Base-by-base conservation (phyloP, 177 flowering plant species). In the Vitis hybrid region DNA sequence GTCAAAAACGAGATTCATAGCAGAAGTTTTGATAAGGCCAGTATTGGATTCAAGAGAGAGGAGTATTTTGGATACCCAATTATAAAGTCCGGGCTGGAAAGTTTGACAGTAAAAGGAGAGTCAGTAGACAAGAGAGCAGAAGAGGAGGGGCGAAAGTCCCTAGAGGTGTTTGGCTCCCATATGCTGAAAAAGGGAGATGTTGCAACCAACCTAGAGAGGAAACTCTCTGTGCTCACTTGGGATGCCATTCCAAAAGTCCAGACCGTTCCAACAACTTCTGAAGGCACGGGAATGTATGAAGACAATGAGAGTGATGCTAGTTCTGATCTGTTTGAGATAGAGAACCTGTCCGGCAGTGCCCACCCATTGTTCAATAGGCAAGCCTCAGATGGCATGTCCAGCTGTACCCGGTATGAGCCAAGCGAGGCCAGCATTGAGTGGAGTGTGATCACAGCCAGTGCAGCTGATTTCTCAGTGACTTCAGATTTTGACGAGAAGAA, bases 401-500 rank as follows among this genome's bases (percentile, higher is more conserved):
- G 75, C 58, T 76, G 75, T 72, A 66, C 80, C 17, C 34, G 26
- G 19, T 82, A 84, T 71, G 89, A 69, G 13, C 87, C 89, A 14
- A 86, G 85, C 30, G 91, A 86, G 72, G 78, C 89, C 12, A 93
- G 97, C 75, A 86, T 89, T n/a, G 91, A 87, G 51, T 88, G 94
- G 97, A 93, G 92, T 56, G 89, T 87, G 17, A 87, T 86, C 68
- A 89, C 95, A 2, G 94, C 90, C 60, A 88, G 90, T 65, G 92
- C 91, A 2, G 89, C 87, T 13, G 92, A 83, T 69, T 80, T 76
- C 62, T 80, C 87, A 4, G 76, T 65, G 19, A 64, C 55, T 54
- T 67, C 83, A 7, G 84, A 84, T 48, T 71, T 70, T 49, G 85
- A 78, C 13, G 86, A 81, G 17, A 65, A 49, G 64, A 67, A 59